Percentiles rank a stretch among this genome's conserved stretches.
phyloP scores from a whole-genome alignment of 1,284 basidiomycete species.

The Vanrija sp. region DNA sequence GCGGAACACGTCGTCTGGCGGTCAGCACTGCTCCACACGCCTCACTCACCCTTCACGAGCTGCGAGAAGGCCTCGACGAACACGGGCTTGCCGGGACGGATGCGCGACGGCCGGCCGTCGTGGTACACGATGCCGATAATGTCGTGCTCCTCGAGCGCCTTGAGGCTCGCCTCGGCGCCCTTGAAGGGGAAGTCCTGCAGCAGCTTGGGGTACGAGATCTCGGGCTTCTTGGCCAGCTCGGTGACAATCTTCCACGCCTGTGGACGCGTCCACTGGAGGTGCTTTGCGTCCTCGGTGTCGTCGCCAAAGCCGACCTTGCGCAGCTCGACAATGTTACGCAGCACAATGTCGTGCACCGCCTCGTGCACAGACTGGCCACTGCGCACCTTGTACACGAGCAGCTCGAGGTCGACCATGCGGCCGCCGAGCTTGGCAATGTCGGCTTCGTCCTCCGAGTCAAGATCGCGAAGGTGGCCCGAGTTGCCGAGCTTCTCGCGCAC shows the following conservation, averaged over 20 bases:
- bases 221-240: conserved; percentile 63
- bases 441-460: conserved; percentile 51
- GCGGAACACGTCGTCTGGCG: conserved; percentile 68
- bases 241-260: conserved; percentile 86
- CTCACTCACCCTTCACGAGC: conserved; percentile 65
- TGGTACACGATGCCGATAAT: conserved; percentile 73
- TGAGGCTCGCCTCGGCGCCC: conserved; percentile 74
- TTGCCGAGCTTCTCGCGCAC: conserved; percentile 74
- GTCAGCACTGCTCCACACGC: not conserved
- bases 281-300: conserved; percentile 78
- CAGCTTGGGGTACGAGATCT: conserved; percentile 76
- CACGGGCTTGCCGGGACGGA: conserved; percentile 86
- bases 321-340: conserved; percentile 72
- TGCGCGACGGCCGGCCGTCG: conserved; percentile 76
- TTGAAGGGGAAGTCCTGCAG: conserved; percentile 87
- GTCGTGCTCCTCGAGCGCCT: conserved; percentile 85
- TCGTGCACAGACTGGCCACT: conserved; percentile 68
- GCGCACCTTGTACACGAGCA: conserved; percentile 77
- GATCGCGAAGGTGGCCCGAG: conserved; percentile 11
- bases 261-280: conserved; percentile 74
- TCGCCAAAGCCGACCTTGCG: conserved; percentile 91
- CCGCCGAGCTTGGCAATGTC: conserved; percentile 75
- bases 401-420: conserved; percentile 60
- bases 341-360: conserved; percentile 84
- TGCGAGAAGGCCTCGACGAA: conserved; percentile 78